Evolutionary conservation across 352 stramenopile genomes (phyloP).

Genomic region (Elongisporangium prolatum): DNA sequence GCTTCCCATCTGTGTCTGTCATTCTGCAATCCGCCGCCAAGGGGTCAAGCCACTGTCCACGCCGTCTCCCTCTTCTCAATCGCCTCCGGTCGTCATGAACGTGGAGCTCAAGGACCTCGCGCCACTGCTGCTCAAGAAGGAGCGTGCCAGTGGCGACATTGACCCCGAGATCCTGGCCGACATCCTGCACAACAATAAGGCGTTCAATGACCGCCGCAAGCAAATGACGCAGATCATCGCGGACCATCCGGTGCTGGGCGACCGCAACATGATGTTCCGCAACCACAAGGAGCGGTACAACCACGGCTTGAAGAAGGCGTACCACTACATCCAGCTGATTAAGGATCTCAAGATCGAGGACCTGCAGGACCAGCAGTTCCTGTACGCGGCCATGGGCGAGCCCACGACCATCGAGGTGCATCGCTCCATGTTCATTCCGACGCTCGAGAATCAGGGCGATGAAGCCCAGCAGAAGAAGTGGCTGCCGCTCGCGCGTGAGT

Average conservation of each 20-base stretch:
- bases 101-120: constrained; percentile 40
- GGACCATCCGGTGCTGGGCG: constrained; percentile 25
- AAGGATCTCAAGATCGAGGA: constrained; percentile 24
- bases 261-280: constrained; percentile 27
- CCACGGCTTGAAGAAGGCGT: constrained; percentile 26
- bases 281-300: constrained; percentile 37
- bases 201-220: constrained; percentile 28
- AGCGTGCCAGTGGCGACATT: constrained; percentile 26
- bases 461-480: constrained; percentile 44
- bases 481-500: constrained; percentile 36
- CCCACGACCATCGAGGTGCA: constrained; percentile 42
- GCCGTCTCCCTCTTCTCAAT: background rate
- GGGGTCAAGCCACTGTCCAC: background rate
- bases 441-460: constrained; percentile 29
- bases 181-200: constrained; percentile 16
- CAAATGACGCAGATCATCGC: constrained; percentile 14
- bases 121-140: constrained; percentile 36
- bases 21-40: background rate
- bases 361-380: constrained; percentile 11
- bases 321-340: constrained; percentile 24
- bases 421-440: constrained; percentile 38
- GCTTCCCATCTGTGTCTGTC: background rate
- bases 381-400: constrained; percentile 35
- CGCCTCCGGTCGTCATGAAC: background rate
- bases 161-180: constrained; percentile 17